Base-by-base conservation (phyloP, 176 grass and related monocot genomes). In the Oryza punctata region DNA sequence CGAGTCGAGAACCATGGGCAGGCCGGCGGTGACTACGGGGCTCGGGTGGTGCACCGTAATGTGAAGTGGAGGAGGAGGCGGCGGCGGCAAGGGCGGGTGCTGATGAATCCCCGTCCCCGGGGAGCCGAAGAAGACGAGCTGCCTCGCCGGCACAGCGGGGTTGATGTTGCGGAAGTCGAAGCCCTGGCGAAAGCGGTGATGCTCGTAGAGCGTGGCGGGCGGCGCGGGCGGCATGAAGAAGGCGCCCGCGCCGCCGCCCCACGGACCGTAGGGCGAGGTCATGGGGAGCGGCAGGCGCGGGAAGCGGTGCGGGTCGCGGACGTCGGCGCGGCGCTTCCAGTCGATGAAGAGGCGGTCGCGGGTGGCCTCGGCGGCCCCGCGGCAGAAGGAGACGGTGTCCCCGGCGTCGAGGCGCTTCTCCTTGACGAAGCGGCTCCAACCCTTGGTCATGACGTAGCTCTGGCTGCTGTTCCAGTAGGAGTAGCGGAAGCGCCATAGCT, bases 381-480 rank as follows among this genome's bases (percentile, higher is more conserved):
- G 92, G 38, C 84, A 87, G 86, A 97, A 97, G 43, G 92, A 97
- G 88, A 97, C 92, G 63, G 92, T 92, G 78, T 97, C 95, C 5
- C 95, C 95, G 19, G 95, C 92, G 85, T 92, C 92, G 38, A 97
- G 88, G 37, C 92, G 83, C 88, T 97, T 97, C 84, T 97, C 95
- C 88, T 97, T 97, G 73, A 97, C 95, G 78, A 97, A 97, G 26
- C 95, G 92, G 92, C 95, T 97, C 95, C 95, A 97, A 4, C 95
- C 95, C 57, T 97, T 97, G 77, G 95, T 97, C 92, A 97, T 94
- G 67, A 97, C 95, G 87, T 97, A 97, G 88, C 95, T 97, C 95
- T 97, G 95, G 86, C 95, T 97, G 90, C 95, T 97, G 88, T 97
- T 97, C 95, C 95, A 97, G 85, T 97, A 97, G 75, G 95, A 97